A percentile compares a stretch with the other conserved stretches of the same genome.
phyloP scores from a whole-genome alignment of 768 basidiomycete species.

The Strobilomyces echinocephalus region DNA sequence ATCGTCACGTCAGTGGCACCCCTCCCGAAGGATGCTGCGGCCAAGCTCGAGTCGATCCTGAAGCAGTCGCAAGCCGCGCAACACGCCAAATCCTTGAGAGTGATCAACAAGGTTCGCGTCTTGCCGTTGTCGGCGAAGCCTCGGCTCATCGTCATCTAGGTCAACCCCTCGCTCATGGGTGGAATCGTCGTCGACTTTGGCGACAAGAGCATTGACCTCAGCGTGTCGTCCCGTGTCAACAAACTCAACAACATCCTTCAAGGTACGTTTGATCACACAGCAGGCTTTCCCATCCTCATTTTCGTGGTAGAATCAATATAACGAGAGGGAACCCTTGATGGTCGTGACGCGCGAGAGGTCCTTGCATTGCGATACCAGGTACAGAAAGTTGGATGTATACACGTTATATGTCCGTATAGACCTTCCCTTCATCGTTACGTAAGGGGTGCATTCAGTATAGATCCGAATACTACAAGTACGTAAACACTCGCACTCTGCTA shows the following conservation, averaged over 20 bases:
- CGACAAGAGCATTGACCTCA: slow-evolving; percentile 96
- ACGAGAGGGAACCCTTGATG: neutral
- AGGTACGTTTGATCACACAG: slow-evolving; percentile 45
- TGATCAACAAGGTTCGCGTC: slow-evolving; percentile 79
- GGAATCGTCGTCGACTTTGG: slow-evolving; percentile 96
- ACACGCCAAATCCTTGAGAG: slow-evolving; percentile 81
- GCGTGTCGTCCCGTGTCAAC: slow-evolving; percentile 88
- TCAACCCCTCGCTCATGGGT: slow-evolving; percentile 88
- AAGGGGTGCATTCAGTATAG: neutral
- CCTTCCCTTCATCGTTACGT: neutral
- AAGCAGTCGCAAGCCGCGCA: slow-evolving; percentile 84
- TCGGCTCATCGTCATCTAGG: slow-evolving; percentile 42
- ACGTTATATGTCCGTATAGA: slow-evolving; percentile 1
- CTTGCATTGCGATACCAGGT: slow-evolving; percentile 2
- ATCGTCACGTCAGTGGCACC: slow-evolving; percentile 85
- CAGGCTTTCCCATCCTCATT: slow-evolving; percentile 11
- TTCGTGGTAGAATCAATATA: slow-evolving; percentile 25
- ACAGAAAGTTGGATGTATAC: slow-evolving; percentile 10
- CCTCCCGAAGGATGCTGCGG: slow-evolving; percentile 69
- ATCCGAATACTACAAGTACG: no score
- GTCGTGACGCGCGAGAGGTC: neutral
- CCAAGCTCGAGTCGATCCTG: slow-evolving; percentile 76
- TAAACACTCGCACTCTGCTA: neutral
- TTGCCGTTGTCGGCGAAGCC: neutral
- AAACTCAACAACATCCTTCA: slow-evolving; percentile 88